Evolutionary conservation across 2,329 filamentous ascomycete genomes (phyloP).

Genomic region (Fusarium tanahbumbuense): DNA sequence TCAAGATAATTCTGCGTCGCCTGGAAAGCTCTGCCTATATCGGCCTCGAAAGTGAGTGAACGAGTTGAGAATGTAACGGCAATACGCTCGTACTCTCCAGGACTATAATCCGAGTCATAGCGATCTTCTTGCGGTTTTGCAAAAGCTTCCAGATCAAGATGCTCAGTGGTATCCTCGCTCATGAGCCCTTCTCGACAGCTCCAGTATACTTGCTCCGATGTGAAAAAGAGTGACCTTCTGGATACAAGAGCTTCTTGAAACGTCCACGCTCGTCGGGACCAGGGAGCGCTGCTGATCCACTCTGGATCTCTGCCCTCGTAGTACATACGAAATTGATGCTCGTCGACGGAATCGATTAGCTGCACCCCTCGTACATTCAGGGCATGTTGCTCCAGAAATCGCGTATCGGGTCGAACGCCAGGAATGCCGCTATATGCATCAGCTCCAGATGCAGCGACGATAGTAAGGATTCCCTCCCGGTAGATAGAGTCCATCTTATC

Average conservation of each 20-base stretch:
- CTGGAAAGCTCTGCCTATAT: background rate
- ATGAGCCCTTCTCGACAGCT: background rate
- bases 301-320: background rate
- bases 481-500: background rate
- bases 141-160: background rate
- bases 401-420: fast-evolving
- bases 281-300: background rate
- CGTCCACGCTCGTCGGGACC: background rate
- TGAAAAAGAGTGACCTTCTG: background rate
- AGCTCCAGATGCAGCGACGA: background rate
- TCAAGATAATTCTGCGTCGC: background rate
- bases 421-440: background rate
- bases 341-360: background rate
- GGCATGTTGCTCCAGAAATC: background rate
- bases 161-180: background rate
- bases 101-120: background rate
- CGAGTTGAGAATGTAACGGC: background rate
- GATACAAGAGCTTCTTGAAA: background rate
- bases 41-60: background rate
- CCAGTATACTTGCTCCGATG: background rate
- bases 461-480: background rate
- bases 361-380: background rate
- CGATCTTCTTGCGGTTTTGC: background rate
- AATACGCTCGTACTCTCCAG: background rate
- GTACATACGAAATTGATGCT: background rate